Evolutionary conservation across 1,284 basidiomycete species (phyloP).

Genomic region (Ustilago lituana): DNA sequence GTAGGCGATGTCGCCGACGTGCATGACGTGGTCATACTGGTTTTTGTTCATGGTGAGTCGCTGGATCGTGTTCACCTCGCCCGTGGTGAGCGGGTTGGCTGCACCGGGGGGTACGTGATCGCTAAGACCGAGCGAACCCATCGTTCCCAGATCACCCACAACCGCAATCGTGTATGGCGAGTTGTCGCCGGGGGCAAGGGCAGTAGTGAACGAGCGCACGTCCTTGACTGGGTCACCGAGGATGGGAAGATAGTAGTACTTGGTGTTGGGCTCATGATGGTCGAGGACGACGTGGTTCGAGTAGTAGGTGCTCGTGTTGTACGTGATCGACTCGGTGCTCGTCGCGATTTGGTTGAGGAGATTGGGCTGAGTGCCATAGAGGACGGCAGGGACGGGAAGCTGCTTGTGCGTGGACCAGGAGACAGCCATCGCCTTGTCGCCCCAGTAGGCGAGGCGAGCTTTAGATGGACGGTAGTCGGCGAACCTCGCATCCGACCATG

Average conservation of each 20-base stretch:
- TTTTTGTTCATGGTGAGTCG: conserved; percentile 6
- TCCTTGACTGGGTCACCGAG: conserved; percentile 4
- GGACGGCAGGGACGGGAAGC: conserved; percentile 19
- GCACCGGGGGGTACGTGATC: conserved; percentile 48
- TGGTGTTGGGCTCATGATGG: conserved; percentile 28
- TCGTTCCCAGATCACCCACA: conserved; percentile 61
- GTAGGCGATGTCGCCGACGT: conserved; percentile 65
- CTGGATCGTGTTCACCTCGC: conserved; percentile 29
- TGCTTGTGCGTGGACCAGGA: conserved; percentile 34
- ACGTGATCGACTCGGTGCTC: conserved; percentile 27
- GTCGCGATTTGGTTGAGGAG: conserved; percentile 9
- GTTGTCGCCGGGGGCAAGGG: conserved; percentile 7
- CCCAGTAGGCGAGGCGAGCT: conserved; percentile 7
- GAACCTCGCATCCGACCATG: conserved; percentile 3
- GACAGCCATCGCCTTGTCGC: conserved; percentile 18
- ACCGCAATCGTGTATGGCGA: conserved; percentile 57
- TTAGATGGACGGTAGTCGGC: conserved; percentile 8
- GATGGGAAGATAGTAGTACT: conserved; percentile 30
- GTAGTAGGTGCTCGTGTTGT: conserved; percentile 34
- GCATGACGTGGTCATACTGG: conserved; percentile 9
- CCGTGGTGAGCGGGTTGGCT: conserved; percentile 52
- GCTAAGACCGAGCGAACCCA: conserved; percentile 61
- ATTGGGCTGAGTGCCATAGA: conserved; percentile 9
- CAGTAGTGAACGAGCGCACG: conserved; percentile 16
- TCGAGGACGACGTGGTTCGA: conserved; percentile 27